Evolutionary conservation across 805 yeast species (phyloP), one percentile per base, ranked within the genome.

Genomic region (Kuraishia capsulata): DNA sequence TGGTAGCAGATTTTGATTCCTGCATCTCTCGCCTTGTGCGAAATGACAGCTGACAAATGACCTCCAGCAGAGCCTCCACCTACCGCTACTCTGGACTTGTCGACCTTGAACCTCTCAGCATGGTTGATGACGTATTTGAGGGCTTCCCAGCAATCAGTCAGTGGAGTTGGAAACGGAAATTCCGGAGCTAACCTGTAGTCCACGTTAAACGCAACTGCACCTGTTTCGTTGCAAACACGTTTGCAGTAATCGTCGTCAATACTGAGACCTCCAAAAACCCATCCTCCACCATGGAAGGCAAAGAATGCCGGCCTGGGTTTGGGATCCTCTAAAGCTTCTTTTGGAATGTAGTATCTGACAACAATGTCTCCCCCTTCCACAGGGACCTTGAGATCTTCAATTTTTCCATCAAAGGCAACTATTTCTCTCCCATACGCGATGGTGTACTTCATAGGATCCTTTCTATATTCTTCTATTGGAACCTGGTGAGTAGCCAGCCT

Each of bases 11-110:
- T 37, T 9, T 54, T 51, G 20, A 48, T 42, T 23, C 37, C 51
- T 36, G 54, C 48, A 37, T 55, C 53, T n/a, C 51, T 41, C 13
- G 50, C 49, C 38, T 45, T 42, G 37, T 56, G 61, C 20, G 51
- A 39, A 23, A 57, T 41, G 10, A 50, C 24, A 1, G 58, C 63
- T 14, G 62, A 48, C 36, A 58, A 44, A 39, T 57, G 51, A 2
- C 63, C 62, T 10, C 63, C 63, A 13, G 72, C 71, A 6, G 71
- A 66, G 9, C 64, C 57, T 1, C 73, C 72, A 6, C 65, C 69
- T 10, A 61, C 47, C 9, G 62, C 61, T 4, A 67, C 47, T 38
- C 56, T 61, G n/a, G n/a, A n/a, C n/a, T n/a, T n/a, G 35, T 61
- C 50, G n/a, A 56, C 51, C 1, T 45, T 51, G 11, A 23, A 23